phyloP scores from a whole-genome alignment of 805 yeast species.

The Lachancea lanzarotensis region DNA sequence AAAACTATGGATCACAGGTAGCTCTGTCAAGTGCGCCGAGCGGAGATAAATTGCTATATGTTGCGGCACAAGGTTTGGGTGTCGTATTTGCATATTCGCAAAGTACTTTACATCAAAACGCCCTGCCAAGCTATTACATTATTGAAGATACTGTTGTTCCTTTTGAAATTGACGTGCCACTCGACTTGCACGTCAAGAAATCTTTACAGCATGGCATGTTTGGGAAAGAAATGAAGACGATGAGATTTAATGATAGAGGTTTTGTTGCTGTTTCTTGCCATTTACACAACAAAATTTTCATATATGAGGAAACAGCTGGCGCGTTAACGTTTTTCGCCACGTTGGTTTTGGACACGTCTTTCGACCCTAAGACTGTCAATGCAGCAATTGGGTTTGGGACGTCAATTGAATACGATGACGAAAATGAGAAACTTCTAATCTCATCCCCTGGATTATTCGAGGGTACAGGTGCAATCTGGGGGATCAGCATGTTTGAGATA shows the following conservation, averaged over 20 bases:
- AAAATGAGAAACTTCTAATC: constrained; percentile 27
- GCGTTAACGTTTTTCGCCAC: constrained; percentile 8
- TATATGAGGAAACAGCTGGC: constrained; percentile 15
- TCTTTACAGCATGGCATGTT: constrained; percentile 23
- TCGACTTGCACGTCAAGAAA: constrained; percentile 6
- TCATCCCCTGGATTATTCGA: constrained; percentile 38
- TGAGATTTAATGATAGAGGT: constrained; percentile 9
- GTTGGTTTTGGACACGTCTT: constrained; percentile 8
- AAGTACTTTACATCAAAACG: constrained; percentile 8
- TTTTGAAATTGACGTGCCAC: constrained; percentile 10
- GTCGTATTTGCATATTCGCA: constrained; percentile 14
- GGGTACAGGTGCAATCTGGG: constrained; percentile 42
- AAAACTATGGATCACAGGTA: constrained; percentile 20
- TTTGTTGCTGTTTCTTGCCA: constrained; percentile 23
- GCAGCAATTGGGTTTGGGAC: constrained; percentile 33
- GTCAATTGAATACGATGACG: constrained; percentile 13
- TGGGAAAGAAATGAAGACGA: constrained; percentile 14
- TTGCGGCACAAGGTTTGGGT: constrained; percentile 20
- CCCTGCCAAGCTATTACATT: constrained; percentile 14
- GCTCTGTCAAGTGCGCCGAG: constrained; percentile 8
- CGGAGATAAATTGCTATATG: constrained; percentile 11
- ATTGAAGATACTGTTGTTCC: constrained; percentile 9
- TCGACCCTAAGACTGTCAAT: constrained; percentile 15
- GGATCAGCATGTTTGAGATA: constrained; percentile 24
- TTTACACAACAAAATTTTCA: constrained; percentile 16